These are phyloP conservation scores for Pyrenopolyporus hunteri DNA, from an alignment of 495 filamentous ascomycete genomes.

Conservation along the genomic window DNA sequence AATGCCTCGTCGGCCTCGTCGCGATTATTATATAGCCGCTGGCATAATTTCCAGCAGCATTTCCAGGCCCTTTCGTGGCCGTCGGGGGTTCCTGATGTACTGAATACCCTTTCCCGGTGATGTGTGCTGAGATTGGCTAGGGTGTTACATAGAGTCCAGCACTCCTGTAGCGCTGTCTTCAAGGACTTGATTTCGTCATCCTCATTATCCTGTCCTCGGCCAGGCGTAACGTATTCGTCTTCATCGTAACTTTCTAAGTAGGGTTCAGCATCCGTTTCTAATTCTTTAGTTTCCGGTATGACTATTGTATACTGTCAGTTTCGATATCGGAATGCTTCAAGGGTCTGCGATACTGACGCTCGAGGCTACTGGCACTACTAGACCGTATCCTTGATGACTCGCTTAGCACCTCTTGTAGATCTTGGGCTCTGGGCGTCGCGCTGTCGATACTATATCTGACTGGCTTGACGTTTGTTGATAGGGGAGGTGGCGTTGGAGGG, in stretches of 20 bases:
- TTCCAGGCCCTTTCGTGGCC: slow-evolving; percentile 87
- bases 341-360: slow-evolving; percentile 59
- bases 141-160: slow-evolving; percentile 94
- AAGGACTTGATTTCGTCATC: slow-evolving; percentile 71
- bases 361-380: slow-evolving; percentile 67
- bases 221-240: slow-evolving; percentile 49
- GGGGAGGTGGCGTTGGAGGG: slow-evolving; percentile 60
- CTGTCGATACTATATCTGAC: slow-evolving; percentile 68
- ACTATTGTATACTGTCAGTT: slow-evolving; percentile 42
- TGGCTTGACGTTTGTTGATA: slow-evolving; percentile 72
- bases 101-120: slow-evolving; percentile 79
- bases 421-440: slow-evolving; percentile 83
- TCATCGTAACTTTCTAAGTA: slow-evolving; percentile 46
- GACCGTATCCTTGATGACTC: slow-evolving; percentile 53
- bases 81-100: slow-evolving; percentile 69
- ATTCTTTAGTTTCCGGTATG: slow-evolving; percentile 56
- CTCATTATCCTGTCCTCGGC: slow-evolving; percentile 55
- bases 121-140: slow-evolving; percentile 83
- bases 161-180: slow-evolving; percentile 81
- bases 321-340: neutral
- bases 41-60: slow-evolving; percentile 89
- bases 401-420: slow-evolving; percentile 65
- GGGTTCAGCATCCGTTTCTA: slow-evolving; percentile 46
- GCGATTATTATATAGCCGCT: slow-evolving; percentile 80
- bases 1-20: slow-evolving; percentile 70